Conservation (phyloP, 495 filamentous ascomycete species). For the Penicillium macrosclerotiorum region DNA sequence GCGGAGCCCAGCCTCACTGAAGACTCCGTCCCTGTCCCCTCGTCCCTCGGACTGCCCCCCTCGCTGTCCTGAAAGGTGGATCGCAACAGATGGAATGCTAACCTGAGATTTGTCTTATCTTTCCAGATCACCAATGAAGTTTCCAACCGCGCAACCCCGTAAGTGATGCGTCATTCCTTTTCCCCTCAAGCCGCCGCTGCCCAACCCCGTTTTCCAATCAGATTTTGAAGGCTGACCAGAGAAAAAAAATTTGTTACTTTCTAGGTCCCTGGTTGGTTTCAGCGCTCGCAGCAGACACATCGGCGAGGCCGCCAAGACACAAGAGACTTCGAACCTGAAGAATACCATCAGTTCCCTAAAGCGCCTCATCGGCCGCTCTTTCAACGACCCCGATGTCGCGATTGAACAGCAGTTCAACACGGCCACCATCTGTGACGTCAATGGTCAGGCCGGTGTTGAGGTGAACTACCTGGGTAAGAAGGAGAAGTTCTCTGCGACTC, state of each 20-base stretch:
- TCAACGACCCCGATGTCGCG: conserved; percentile 87
- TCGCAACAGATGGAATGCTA: conserved; percentile 17
- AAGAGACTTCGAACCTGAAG: conserved; percentile 98
- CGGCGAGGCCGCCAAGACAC: conserved; percentile 94
- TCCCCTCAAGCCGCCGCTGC: conserved; percentile 1
- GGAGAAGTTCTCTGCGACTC: conserved; percentile 86
- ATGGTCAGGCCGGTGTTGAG: conserved; percentile 92
- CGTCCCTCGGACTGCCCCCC: neutral
- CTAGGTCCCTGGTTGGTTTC: conserved; percentile 90
- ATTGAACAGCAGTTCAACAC: conserved; percentile 90
- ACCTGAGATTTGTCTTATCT: conserved; percentile 12
- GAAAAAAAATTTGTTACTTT: conserved; percentile 32
- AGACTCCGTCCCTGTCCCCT: neutral
- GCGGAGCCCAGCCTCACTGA: conserved; percentile 12
- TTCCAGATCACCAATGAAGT: conserved; percentile 95
- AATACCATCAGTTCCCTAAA: conserved; percentile 94
- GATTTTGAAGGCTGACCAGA: conserved; percentile 5
- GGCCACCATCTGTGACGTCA: conserved; percentile 81
- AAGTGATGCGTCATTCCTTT: conserved; percentile 45
- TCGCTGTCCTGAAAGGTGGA: neutral
- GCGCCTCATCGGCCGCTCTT: conserved; percentile 80
- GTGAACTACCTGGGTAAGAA: conserved; percentile 93
- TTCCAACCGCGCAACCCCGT: conserved; percentile 97
- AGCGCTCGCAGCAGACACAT: conserved; percentile 89
- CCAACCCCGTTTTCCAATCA: conserved; percentile 13